Base-by-base conservation (phyloP, 2,329 filamentous ascomycete species). In the Trichoderma citrinoviride region DNA sequence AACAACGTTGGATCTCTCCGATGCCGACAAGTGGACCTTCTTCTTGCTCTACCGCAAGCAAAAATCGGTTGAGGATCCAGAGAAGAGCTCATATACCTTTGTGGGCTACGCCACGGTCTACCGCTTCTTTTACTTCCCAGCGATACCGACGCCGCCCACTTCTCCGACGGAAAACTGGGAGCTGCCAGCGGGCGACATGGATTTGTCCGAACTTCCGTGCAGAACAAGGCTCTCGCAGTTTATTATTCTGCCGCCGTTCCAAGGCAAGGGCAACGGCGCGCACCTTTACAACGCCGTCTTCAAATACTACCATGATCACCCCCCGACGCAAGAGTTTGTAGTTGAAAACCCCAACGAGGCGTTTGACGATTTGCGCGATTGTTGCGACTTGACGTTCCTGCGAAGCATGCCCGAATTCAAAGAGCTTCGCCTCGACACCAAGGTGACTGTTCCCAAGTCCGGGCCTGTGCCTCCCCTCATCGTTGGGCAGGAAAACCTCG, bases 221-320 rank as follows among this genome's bases (percentile, higher is more conserved):
- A 88, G 94, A 44, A 87, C 92, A 66, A 86, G 96, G 50, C 91
- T 99, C 69, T 96, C 94, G 0, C 95, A 99, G 75, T 98, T 98
- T 77, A 74, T 99, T 67, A 89, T 99, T 68, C 82, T 99, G 12
- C 93, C 93, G 2, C 90, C 92, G 6, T 96, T 92, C 76, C 93
- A 97, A 74, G 84, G 86, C 67, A 86, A 87, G 67, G 93, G 93
- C 17, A 88, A 94, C 56, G 95, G 94, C 41, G 85, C 87, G 12
- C 83, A 87, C 47, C 86, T 99, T 44, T 99, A 98, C 81, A 87
- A 87, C 66, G 83, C 87, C 55, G 91, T 98, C 69, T 94, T 92
- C 73, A 78, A 84, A 7, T 79, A 87, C 69, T 90, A 91, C 68
- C 82, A 90, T 65, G 81, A 85, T 40, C 85, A 90, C 64, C 76